A percentile compares a stretch with the other conserved stretches of the same genome.
phyloP scores from a whole-genome alignment of 495 filamentous ascomycete species.

The Penicillium cosmopolitanum region DNA sequence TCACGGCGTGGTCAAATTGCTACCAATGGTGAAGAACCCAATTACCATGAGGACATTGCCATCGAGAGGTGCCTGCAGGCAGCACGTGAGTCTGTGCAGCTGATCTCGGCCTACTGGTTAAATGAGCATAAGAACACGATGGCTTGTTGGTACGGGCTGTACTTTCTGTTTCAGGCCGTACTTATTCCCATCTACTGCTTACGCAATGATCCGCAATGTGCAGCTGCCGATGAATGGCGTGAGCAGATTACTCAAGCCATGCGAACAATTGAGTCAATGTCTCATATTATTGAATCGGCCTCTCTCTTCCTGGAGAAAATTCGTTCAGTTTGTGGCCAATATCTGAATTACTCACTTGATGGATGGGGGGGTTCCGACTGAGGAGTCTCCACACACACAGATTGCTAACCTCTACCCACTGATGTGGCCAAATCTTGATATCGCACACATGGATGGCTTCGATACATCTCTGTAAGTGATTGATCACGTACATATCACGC shows the following conservation, averaged over 20 bases:
- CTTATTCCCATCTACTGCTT: conserved; percentile 28
- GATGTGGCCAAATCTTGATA: conserved; percentile 29
- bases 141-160: conserved; percentile 29
- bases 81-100: conserved; percentile 19
- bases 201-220: conserved; percentile 20
- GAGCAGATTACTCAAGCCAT: conserved; percentile 21
- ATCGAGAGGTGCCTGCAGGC: conserved; percentile 23
- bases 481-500: background rate
- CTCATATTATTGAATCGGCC: conserved; percentile 16
- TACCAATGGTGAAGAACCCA: background rate
- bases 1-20: background rate
- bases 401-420: conserved; percentile 22
- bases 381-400: conserved; percentile 27
- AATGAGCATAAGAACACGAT: conserved; percentile 18
- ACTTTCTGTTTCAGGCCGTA: conserved; percentile 26
- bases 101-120: conserved; percentile 21
- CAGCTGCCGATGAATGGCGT: conserved; percentile 14
- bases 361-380: conserved; percentile 21
- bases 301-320: conserved; percentile 17
- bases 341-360: conserved; percentile 16
- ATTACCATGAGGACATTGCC: conserved; percentile 8
- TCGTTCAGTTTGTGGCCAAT: conserved; percentile 15
- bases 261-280: conserved; percentile 22
- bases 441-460: conserved; percentile 19
- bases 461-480: conserved; percentile 18